Evolutionary conservation across 2,329 filamentous ascomycete species (phyloP), one percentile per base, ranked within the genome.

Genomic region (Ascocoryne sarcoides): DNA sequence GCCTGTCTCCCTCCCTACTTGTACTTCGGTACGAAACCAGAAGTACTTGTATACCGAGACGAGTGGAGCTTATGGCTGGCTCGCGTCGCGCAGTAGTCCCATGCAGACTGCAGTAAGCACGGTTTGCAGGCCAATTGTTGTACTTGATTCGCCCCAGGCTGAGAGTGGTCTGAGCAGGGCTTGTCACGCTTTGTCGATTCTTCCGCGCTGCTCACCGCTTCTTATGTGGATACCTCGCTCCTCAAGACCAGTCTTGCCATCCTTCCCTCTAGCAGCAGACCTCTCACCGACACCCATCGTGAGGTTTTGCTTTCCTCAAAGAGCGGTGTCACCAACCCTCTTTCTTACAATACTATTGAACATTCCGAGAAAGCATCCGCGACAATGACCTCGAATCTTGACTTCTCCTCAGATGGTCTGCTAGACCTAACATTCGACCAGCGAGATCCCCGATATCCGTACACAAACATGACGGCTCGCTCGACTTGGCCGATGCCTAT

Each of bases 381-480:
- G 50, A 71, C 59, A 60, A 73, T 72, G 76, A 71, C 69, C 49
- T 59, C 58, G 48, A 58, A 59, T 64, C 71, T 73, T 67, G 72
- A 79, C 59, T 80, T 75, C 66, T 71, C 71, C 62, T 70, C 71
- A 64, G 74, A 79, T 61, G 72, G 68, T 59, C 69, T 80, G 58
- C 59, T 80, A 58, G 23, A 79, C 58, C 66, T 79, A 58, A 70
- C 67, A 51, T 79, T 71, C 64, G 72, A 79, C 60, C 69, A 69
- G 56, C 68, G 70, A 63, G 68, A 74, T 52, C 69, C 53, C 40
- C 50, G 70, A 58, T 75, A 74, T 57, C 67, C 70, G 66, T 61
- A 67, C 65, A 65, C 61, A 52, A 62, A 60, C 48, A 62, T 62
- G 57, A 55, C 56, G 51, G 53, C 59, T 54, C 55, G 58, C 17